These are phyloP conservation scores for Xylaria sp. DNA, from an alignment of 2,329 filamentous ascomycete genomes.

Conservation along the genomic window DNA sequence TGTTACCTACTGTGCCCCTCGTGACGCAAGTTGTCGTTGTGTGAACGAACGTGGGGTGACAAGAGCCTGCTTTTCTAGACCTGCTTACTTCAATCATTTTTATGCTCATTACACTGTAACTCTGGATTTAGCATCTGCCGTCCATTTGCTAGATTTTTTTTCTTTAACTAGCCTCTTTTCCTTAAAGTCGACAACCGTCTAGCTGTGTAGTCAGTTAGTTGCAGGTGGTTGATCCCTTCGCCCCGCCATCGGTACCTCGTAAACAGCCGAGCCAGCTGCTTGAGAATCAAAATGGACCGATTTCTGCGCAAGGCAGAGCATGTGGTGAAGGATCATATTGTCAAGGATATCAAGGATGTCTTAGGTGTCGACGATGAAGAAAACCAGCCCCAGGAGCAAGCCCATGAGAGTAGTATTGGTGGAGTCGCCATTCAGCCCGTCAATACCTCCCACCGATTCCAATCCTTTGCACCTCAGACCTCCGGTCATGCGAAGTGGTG, in stretches of 20 bases:
- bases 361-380: slow-evolving; percentile 54
- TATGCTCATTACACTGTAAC: neutral
- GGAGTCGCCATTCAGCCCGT: slow-evolving; percentile 47
- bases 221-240: neutral
- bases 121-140: neutral
- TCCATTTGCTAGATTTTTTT: neutral
- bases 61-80: neutral
- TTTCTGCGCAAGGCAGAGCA: slow-evolving; percentile 60
- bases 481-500: slow-evolving; percentile 85
- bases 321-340: slow-evolving; percentile 48
- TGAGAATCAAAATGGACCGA: slow-evolving; percentile 50
- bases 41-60: slow-evolving; percentile 15
- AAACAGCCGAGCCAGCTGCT: neutral
- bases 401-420: slow-evolving; percentile 1
- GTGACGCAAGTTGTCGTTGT: slow-evolving; percentile 21
- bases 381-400: slow-evolving; percentile 24
- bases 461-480: slow-evolving; percentile 78
- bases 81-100: neutral
- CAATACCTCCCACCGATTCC: slow-evolving; percentile 64
- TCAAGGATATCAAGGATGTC: slow-evolving; percentile 48
- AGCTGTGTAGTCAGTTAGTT: too few relatives aligned
- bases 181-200: too few relatives aligned
- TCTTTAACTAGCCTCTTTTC: too few relatives aligned
- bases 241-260: slow-evolving; percentile 6
- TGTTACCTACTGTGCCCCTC: neutral